Evolutionary conservation across 495 filamentous ascomycete genomes (phyloP).

Genomic region (Cercophora newfieldiana): DNA sequence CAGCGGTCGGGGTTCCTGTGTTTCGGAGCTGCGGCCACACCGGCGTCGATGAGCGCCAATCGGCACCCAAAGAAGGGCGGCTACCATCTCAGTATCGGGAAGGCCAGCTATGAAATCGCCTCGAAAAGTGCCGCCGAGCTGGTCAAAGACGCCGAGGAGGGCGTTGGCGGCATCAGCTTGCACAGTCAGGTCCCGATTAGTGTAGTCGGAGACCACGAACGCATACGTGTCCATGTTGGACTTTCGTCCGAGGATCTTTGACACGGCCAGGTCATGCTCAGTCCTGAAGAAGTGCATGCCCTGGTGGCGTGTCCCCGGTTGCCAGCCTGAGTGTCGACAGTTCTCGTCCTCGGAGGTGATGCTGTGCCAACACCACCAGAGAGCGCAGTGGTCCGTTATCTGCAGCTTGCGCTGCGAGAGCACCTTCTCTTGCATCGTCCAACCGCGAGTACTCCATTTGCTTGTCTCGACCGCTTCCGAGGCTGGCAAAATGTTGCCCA

Average conservation of each 20-base stretch:
- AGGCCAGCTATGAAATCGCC: background rate
- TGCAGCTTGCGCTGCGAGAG: constrained; percentile 2
- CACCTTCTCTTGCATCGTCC: constrained; percentile 2
- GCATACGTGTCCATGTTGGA: constrained; percentile 1
- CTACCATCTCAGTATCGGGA: background rate
- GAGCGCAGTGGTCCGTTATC: background rate
- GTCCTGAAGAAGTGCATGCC: background rate
- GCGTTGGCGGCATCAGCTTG: background rate
- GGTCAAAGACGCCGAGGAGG: background rate
- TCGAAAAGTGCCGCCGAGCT: background rate
- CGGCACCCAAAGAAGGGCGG: background rate
- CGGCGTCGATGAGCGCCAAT: background rate
- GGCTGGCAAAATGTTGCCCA: background rate
- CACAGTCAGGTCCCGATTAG: background rate
- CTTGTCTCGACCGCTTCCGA: background rate
- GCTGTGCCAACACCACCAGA: background rate
- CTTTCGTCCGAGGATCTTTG: background rate
- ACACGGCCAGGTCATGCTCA: background rate
- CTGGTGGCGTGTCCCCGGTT: background rate
- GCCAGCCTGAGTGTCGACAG: background rate
- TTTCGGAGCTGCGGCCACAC: background rate
- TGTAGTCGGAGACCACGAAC: background rate
- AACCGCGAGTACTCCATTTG: background rate
- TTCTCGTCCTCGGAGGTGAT: background rate
- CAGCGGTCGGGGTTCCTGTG: background rate